phyloP scores from a whole-genome alignment of 2,329 filamentous ascomycete genomes.

The Didymella keratinophila region DNA sequence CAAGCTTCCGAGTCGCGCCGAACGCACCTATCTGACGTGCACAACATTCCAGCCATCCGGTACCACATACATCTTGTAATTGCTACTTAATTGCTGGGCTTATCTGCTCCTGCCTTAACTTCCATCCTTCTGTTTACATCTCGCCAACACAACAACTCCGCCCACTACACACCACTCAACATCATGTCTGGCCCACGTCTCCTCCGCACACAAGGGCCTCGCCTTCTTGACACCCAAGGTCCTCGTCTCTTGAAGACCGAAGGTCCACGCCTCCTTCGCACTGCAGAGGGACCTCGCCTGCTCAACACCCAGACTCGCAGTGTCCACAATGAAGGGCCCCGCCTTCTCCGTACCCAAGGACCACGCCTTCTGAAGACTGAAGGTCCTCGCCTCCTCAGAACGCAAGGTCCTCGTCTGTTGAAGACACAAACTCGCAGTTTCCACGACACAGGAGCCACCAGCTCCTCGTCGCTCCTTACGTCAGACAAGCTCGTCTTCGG shows the following conservation, averaged over 20 bases:
- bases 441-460: constrained; percentile 67
- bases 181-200: constrained; percentile 22
- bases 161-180: not conserved
- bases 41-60: constrained; percentile 14
- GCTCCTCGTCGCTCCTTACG: constrained; percentile 60
- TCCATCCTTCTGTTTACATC: constrained; percentile 3
- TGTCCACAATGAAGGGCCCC: constrained; percentile 18
- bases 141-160: constrained; percentile 2
- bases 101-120: constrained; percentile 11
- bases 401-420: constrained; percentile 17
- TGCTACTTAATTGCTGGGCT: constrained; percentile 14
- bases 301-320: constrained; percentile 21
- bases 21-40: constrained; percentile 8
- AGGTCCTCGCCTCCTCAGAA: constrained; percentile 18
- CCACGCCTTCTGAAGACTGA: constrained; percentile 18
- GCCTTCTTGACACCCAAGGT: constrained; percentile 16
- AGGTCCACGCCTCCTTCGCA: constrained; percentile 17
- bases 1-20: constrained; percentile 14
- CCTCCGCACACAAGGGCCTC: constrained; percentile 21
- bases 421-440: constrained; percentile 56
- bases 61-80: constrained; percentile 8
- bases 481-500: constrained; percentile 59
- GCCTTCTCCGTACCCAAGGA: constrained; percentile 19
- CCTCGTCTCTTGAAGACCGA: constrained; percentile 16
- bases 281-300: constrained; percentile 20